Percentiles rank a stretch among this genome's conserved stretches.
These are phyloP conservation scores for Cajanus cajan DNA, from an alignment of 306 rosid species.

Conservation along the genomic window DNA sequence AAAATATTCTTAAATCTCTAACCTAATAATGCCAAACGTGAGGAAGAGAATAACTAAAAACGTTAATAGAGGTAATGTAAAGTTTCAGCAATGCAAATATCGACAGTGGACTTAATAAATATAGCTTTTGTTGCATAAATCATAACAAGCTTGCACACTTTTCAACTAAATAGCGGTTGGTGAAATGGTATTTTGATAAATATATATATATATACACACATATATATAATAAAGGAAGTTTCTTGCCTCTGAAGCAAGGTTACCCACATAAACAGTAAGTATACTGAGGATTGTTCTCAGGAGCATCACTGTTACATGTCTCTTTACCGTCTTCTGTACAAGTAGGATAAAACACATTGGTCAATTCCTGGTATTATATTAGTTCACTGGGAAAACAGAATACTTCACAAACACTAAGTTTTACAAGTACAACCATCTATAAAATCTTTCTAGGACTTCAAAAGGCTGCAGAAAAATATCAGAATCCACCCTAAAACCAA, in stretches of 20 bases:
- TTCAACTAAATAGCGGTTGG: neutral
- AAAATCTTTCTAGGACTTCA: neutral
- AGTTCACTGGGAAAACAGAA: conserved; percentile 14
- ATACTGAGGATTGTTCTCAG: conserved; percentile 92
- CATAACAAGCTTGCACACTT: conserved; percentile 10
- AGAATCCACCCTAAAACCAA: neutral
- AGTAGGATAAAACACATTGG: conserved; percentile 16
- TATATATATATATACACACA: no score
- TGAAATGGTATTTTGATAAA: neutral
- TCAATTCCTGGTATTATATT: neutral
- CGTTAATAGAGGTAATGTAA: no score
- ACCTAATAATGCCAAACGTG: no score
- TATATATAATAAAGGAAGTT: neutral
- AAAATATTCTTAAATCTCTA: no score
- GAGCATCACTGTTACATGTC: conserved; percentile 66
- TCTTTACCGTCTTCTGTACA: conserved; percentile 95
- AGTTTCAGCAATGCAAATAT: no score
- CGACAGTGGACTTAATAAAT: neutral
- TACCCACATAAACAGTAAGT: conserved; percentile 98
- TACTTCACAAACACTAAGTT: neutral
- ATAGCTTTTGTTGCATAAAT: neutral
- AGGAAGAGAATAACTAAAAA: no score
- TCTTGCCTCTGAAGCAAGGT: conserved; percentile 87
- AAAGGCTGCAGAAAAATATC: neutral
- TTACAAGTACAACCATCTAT: conserved; percentile 7